Evolutionary conservation across 2,329 filamentous ascomycete species (phyloP).

Genomic region (Cyphellophora europaea): DNA sequence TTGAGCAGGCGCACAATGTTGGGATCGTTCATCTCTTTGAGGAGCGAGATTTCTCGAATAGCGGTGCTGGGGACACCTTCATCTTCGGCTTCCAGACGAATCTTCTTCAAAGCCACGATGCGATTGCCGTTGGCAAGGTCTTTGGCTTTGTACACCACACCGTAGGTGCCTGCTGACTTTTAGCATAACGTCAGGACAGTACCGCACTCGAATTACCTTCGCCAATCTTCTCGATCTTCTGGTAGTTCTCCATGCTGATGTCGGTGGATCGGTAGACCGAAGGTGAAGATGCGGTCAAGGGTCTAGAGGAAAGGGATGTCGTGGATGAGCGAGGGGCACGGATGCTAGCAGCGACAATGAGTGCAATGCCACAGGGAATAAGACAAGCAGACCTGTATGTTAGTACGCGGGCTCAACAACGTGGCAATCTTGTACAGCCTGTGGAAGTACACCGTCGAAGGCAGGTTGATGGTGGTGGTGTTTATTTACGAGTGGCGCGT

Average conservation of each 20-base stretch:
- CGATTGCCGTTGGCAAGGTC: conserved; percentile 73
- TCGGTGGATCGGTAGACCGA: too few relatives aligned
- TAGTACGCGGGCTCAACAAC: too few relatives aligned
- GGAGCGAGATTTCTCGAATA: conserved; percentile 85
- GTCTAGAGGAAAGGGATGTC: too few relatives aligned
- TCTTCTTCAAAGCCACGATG: conserved; percentile 91
- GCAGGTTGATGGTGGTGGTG: too few relatives aligned
- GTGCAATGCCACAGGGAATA: too few relatives aligned
- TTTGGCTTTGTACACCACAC: conserved; percentile 88
- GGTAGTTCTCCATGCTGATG: conserved; percentile 80
- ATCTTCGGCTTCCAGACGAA: conserved; percentile 88
- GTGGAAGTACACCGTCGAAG: too few relatives aligned
- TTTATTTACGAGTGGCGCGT: too few relatives aligned
- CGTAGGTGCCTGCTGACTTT: conserved; percentile 68
- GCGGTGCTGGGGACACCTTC: conserved; percentile 88
- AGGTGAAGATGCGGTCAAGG: too few relatives aligned
- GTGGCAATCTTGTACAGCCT: too few relatives aligned
- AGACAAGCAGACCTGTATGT: too few relatives aligned
- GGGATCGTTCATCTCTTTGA: conserved; percentile 89
- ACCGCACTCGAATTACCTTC: conserved; percentile 57
- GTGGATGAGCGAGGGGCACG: too few relatives aligned
- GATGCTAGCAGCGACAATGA: too few relatives aligned
- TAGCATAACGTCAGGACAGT: neutral
- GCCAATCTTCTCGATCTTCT: conserved; percentile 93
- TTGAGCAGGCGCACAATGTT: conserved; percentile 84